phyloP scores from a whole-genome alignment of 352 stramenopile species.

The Pythium biforme region DNA sequence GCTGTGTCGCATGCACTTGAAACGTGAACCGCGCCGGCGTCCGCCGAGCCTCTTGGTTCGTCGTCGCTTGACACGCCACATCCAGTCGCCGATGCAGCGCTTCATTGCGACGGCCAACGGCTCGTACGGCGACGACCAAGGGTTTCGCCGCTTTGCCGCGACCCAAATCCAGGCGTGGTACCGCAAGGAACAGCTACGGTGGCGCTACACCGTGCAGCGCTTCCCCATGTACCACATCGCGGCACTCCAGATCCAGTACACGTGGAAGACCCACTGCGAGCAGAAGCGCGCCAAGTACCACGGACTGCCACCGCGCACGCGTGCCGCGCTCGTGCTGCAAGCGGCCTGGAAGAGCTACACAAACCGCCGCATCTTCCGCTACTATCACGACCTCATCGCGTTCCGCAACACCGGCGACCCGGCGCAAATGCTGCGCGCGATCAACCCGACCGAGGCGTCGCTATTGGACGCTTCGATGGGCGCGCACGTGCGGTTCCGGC shows the following conservation, averaged over 20 bases:
- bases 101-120: conserved; percentile 53
- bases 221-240: conserved; percentile 85
- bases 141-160: conserved; percentile 61
- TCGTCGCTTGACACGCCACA: conserved; percentile 2
- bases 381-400: conserved; percentile 77
- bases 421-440: conserved; percentile 71
- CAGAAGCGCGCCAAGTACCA: conserved; percentile 34
- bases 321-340: conserved; percentile 56
- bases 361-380: conserved; percentile 70
- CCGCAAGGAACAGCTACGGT: conserved; percentile 46
- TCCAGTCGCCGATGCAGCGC: conserved; percentile 66
- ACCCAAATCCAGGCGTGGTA: conserved; percentile 72
- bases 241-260: conserved; percentile 79
- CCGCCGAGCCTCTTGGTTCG: too few relatives aligned
- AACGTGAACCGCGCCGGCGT: neutral
- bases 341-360: conserved; percentile 71
- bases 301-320: conserved; percentile 34
- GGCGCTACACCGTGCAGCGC: conserved; percentile 44
- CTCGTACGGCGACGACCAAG: conserved; percentile 50
- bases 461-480: conserved; percentile 83
- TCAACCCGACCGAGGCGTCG: conserved; percentile 79
- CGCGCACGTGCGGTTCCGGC: conserved; percentile 81
- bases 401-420: conserved; percentile 82
- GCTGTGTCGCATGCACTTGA: conserved; percentile 39
- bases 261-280: conserved; percentile 58